Evolutionary conservation across 2,329 filamentous ascomycete genomes (phyloP).

Genomic region (Pseudogymnoascus sp.): DNA sequence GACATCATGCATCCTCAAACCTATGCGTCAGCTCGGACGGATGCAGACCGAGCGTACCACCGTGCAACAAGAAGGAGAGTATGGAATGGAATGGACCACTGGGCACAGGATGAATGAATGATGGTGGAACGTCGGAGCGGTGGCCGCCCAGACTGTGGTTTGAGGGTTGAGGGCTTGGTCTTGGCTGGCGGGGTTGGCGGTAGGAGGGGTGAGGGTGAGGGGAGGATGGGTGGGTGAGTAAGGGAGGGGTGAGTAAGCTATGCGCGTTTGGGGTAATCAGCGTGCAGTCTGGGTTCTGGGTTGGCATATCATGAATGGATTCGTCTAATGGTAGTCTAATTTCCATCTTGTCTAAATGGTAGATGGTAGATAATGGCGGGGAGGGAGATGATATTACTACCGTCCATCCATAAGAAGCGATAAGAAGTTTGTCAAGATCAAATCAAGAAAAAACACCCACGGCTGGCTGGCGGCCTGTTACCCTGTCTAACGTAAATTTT

Average conservation of each 20-base stretch:
- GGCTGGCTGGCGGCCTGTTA: background rate
- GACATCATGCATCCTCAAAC: background rate
- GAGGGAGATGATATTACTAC: background rate
- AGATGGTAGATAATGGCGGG: background rate
- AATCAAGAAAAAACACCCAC: background rate
- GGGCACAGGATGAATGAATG: background rate
- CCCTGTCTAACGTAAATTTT: too few species aligned
- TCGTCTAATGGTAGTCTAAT: background rate
- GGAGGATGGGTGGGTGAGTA: too few species aligned
- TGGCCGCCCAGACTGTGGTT: background rate
- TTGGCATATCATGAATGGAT: background rate
- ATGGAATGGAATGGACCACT: background rate
- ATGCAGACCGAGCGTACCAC: background rate
- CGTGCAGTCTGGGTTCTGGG: background rate
- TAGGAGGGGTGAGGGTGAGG: background rate
- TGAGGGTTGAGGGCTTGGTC: background rate
- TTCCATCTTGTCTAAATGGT: too few species aligned
- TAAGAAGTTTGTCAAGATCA: background rate
- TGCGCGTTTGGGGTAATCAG: background rate
- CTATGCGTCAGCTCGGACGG: background rate
- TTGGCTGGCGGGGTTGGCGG: background rate
- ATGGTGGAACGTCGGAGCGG: background rate
- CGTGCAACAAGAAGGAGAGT: background rate
- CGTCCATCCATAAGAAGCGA: background rate
- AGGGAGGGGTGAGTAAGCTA: background rate